A percentile compares a stretch with the other conserved stretches of the same genome.
Evolutionary conservation across 1,284 basidiomycete species (phyloP).

Genomic region (Sanghuangporus weigelae): DNA sequence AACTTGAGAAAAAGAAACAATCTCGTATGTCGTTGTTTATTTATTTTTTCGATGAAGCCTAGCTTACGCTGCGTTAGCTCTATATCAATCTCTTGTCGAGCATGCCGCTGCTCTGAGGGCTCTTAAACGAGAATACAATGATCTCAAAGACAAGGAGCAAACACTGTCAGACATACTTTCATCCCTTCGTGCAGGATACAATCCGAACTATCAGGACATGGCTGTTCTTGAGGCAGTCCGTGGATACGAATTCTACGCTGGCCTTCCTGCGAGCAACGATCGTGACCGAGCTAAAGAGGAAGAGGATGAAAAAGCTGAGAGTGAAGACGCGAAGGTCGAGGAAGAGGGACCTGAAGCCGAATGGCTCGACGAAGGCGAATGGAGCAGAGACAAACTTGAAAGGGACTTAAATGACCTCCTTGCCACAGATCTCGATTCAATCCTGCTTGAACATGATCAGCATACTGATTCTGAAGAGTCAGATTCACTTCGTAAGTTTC

Average conservation of each 20-base stretch:
- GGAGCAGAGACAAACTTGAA: slow-evolving; percentile 50
- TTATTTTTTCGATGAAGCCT: neutral
- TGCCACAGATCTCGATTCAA: slow-evolving; percentile 63
- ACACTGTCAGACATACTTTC: slow-evolving; percentile 83
- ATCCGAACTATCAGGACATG: slow-evolving; percentile 99
- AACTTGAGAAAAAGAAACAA: slow-evolving; percentile 75
- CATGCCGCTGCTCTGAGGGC: slow-evolving; percentile 77
- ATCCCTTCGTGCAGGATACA: slow-evolving; percentile 81
- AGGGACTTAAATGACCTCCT: slow-evolving; percentile 64
- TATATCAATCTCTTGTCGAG: slow-evolving; percentile 72
- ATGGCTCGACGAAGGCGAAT: slow-evolving; percentile 43
- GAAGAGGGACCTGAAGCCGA: slow-evolving; percentile 31
- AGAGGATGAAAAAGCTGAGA: slow-evolving; percentile 29
- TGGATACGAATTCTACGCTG: slow-evolving; percentile 84
- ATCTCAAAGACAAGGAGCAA: slow-evolving; percentile 70
- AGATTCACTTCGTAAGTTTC: slow-evolving; percentile 50
- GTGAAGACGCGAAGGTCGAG: slow-evolving; percentile 25
- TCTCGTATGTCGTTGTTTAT: slow-evolving; percentile 58
- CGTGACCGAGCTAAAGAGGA: slow-evolving; percentile 32
- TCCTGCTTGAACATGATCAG: slow-evolving; percentile 74
- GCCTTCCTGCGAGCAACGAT: slow-evolving; percentile 64
- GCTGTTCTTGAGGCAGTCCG: slow-evolving; percentile 95
- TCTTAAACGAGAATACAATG: slow-evolving; percentile 66
- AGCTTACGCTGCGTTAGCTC: slow-evolving; percentile 47
- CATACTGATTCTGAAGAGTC: slow-evolving; percentile 44